phyloP scores from a whole-genome alignment of 257 asterid species.

The Cynanchum wilfordii region DNA sequence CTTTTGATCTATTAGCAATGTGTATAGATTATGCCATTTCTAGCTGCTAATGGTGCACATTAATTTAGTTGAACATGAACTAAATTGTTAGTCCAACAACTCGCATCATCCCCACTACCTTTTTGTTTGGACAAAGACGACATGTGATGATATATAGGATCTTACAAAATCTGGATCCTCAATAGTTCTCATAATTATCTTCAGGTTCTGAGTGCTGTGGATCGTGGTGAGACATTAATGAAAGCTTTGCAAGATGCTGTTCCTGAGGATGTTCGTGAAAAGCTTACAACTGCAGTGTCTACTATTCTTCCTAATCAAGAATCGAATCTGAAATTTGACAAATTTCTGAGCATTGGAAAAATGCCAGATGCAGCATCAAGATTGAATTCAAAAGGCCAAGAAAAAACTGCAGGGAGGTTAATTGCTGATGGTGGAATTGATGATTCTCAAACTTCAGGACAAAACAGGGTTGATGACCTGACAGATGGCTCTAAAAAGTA shows the following conservation, averaged over 20 bases:
- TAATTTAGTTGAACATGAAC: background rate
- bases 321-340: constrained; percentile 50
- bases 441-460: constrained; percentile 34
- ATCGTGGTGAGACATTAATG: constrained; percentile 74
- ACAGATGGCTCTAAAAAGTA: constrained; percentile 31
- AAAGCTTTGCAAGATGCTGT: constrained; percentile 96
- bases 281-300: constrained; percentile 68
- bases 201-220: constrained; percentile 88
- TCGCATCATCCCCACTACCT: background rate
- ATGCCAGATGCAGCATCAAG: constrained; percentile 40
- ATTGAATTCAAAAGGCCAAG: constrained; percentile 34
- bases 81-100: background rate
- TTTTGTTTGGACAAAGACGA: background rate
- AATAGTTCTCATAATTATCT: background rate
- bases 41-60: background rate
- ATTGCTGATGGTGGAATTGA: constrained; percentile 27
- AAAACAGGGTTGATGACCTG: constrained; percentile 26
- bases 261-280: constrained; percentile 90
- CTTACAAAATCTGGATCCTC: background rate
- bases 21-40: background rate
- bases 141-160: background rate
- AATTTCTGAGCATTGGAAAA: constrained; percentile 35
- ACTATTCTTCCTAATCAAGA: constrained; percentile 54
- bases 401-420: constrained; percentile 20
- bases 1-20: background rate